phyloP scores from a whole-genome alignment of 768 basidiomycete species.

The Neoboletus magnificus region DNA sequence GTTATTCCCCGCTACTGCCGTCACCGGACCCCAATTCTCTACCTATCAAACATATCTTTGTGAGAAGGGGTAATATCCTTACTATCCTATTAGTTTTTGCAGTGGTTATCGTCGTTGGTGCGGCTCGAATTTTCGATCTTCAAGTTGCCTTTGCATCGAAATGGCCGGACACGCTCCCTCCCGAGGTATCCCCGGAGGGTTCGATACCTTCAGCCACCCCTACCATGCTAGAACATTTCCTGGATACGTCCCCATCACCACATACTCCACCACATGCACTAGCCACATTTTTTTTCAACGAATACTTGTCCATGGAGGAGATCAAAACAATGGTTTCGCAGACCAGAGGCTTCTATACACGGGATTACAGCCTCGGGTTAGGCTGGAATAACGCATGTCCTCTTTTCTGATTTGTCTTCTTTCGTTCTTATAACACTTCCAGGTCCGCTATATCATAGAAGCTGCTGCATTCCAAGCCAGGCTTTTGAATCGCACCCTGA shows the following conservation, averaged over 20 bases:
- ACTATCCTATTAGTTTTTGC: constrained; percentile 1
- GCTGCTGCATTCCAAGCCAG: constrained; percentile 37
- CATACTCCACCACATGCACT: background rate
- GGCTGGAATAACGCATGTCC: constrained; percentile 43
- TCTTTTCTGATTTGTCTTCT: background rate
- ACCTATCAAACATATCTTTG: constrained; percentile 3
- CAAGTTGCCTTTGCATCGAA: constrained; percentile 2
- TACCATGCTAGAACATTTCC: background rate
- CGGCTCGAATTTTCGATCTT: constrained; percentile 11
- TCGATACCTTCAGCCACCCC: background rate
- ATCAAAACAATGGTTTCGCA: constrained; percentile 33
- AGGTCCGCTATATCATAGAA: constrained; percentile 47
- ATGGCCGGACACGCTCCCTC: background rate
- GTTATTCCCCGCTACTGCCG: constrained; percentile 13
- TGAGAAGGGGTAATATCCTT: constrained; percentile 9
- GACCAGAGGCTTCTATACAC: constrained; percentile 40
- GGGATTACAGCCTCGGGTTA: constrained; percentile 43
- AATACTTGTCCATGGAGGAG: constrained; percentile 28
- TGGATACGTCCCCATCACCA: background rate
- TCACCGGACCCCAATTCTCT: background rate
- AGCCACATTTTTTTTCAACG: constrained; percentile 2
- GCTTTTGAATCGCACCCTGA: constrained; percentile 39
- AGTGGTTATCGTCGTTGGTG: constrained; percentile 7
- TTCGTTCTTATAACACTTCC: background rate
- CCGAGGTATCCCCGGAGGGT: background rate